These are phyloP conservation scores for Termitomyces sp. DNA, from an alignment of 768 basidiomycete genomes.

Conservation along the genomic window DNA sequence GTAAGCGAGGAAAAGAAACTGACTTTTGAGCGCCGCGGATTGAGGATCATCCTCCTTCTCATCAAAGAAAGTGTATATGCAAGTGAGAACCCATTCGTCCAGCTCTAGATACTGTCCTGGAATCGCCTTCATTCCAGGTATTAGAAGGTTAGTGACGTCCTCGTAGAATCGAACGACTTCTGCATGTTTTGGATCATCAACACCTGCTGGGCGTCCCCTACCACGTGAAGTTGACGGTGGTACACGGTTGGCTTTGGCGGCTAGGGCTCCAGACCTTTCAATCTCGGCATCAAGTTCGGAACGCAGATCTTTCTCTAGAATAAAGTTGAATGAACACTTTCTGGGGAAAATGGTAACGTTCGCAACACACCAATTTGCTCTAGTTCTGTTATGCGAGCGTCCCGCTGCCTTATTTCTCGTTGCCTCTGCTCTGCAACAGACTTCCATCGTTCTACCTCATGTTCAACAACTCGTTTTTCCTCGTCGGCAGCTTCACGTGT, in stretches of 20 bases:
- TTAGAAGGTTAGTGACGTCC: slow-evolving; percentile 76
- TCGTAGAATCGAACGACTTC: slow-evolving; percentile 75
- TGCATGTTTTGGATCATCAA: slow-evolving; percentile 53
- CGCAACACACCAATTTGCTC: slow-evolving; percentile 41
- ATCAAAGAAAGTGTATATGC: slow-evolving; percentile 57
- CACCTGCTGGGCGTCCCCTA: slow-evolving; percentile 28
- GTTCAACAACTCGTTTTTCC: slow-evolving; percentile 50
- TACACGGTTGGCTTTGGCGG: slow-evolving; percentile 37
- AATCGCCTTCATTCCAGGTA: slow-evolving; percentile 51
- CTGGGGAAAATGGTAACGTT: neutral
- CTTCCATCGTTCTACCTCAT: slow-evolving; percentile 42
- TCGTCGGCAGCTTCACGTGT: slow-evolving; percentile 72
- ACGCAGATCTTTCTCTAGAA: slow-evolving; percentile 44
- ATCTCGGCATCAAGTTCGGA: slow-evolving; percentile 62
- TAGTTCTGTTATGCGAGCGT: slow-evolving; percentile 41
- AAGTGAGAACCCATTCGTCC: slow-evolving; percentile 61
- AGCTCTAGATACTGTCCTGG: slow-evolving; percentile 33
- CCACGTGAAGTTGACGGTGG: slow-evolving; percentile 32
- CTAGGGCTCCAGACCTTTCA: slow-evolving; percentile 42
- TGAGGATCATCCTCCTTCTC: slow-evolving; percentile 23
- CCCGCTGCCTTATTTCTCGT: slow-evolving; percentile 34
- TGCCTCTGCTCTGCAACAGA: slow-evolving; percentile 39
- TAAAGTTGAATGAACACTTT: slow-evolving; percentile 1
- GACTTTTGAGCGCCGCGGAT: slow-evolving; percentile 31
- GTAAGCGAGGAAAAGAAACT: slow-evolving; percentile 16